Base-by-base conservation (phyloP, 257 asterid species). In the Henckelia pumila region DNA sequence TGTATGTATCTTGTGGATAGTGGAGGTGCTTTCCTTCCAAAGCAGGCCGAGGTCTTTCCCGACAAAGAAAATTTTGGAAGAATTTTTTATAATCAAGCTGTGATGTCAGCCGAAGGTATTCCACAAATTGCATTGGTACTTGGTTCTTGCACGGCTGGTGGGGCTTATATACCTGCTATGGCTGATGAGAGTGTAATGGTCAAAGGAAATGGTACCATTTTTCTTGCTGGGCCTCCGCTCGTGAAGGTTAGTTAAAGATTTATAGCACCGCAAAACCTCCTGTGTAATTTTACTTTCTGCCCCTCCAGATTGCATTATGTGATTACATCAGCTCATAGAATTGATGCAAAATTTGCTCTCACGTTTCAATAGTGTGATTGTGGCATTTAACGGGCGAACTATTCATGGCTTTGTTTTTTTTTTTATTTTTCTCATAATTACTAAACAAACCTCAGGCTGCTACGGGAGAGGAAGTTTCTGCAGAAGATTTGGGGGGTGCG, bases 151-250 rank as follows among this genome's bases (percentile, higher is more conserved):
- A 94, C 99, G 6, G 99, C 97, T 53, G 97, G 99, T 73, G 99
- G 99, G 65, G 99, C 99, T 75, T 94, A 94, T 73, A 94, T 94
- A 76, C 97, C 99, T 60, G 97, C 99, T 25, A 94, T 94, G 97
- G 99, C 99, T 26, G 99, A 94, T 85, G 97, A 91, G 80, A 94
- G 97, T 21, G 97, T 94, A 56, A 94, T 94, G 97, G 99, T 94
- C 69, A 91, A 87, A 81, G 97, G 97, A 69, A 91, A 91, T 66
- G 97, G 99, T 72, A 91, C 99, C 71, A 88, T 94, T 73, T 94
- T 94, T 87, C 88, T 94, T 67, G 99, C 99, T 63, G 99, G 99
- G 49, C 99, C 99, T 77, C 99, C 99, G 56, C 96, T 94, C 59
- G 99, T 91, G 67, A 94, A 94, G 99, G 99, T 88, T 77, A 70